These are phyloP conservation scores for Pelagophyceae sp. DNA, from an alignment of 352 stramenopile genomes.

Conservation along the genomic window DNA sequence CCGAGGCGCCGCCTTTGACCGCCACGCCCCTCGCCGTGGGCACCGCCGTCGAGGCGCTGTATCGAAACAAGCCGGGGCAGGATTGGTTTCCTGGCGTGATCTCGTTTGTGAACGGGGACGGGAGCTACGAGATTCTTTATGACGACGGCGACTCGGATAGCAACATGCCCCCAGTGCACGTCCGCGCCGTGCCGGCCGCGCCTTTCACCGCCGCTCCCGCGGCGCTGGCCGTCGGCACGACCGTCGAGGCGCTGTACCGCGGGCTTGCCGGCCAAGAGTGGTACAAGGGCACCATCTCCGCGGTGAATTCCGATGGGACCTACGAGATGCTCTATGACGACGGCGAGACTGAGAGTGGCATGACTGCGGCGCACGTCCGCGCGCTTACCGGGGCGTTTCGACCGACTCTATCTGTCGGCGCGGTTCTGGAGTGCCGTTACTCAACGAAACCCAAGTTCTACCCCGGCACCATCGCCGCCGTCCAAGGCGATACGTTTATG, in stretches of 20 bases:
- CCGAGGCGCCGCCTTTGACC: no score
- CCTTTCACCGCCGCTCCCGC: no score
- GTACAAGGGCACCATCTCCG: no score
- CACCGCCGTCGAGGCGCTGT: no score
- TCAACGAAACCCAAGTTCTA: neutral
- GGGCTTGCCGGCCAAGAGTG: neutral
- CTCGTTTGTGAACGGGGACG: no score
- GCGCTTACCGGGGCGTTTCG: no score
- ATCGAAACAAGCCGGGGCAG: no score
- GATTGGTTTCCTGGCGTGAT: no score
- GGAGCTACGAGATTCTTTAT: slow-evolving; percentile 1
- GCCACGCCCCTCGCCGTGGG: no score
- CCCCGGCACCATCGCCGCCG: neutral
- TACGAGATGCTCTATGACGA: slow-evolving; percentile 10
- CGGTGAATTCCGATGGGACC: no score
- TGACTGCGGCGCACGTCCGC: neutral
- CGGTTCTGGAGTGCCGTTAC: neutral
- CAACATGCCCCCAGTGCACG: neutral
- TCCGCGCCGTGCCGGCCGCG: neutral
- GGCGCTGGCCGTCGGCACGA: no score
- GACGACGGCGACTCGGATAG: neutral
- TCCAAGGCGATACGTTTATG: neutral
- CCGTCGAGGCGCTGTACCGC: no score
- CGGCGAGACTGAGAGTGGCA: neutral
- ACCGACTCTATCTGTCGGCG: neutral